These are phyloP conservation scores for Nemania serpens DNA, from an alignment of 2,329 filamentous ascomycete species.

Conservation along the genomic window DNA sequence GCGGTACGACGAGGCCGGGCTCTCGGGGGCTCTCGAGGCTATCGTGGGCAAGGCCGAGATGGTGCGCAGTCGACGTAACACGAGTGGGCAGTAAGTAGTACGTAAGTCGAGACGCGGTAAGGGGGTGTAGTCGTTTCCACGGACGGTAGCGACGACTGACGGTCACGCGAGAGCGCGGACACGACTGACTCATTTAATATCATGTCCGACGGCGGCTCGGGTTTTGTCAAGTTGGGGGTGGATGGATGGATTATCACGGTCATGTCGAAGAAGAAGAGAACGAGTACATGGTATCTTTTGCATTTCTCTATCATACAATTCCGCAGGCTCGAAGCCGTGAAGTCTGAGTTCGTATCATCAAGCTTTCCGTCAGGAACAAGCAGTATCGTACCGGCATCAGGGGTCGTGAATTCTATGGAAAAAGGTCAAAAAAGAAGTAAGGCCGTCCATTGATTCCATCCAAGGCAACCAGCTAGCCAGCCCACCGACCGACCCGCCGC, in stretches of 20 bases:
- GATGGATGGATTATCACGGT: no score
- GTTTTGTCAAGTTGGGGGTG: no score
- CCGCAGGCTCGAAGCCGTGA: constrained; percentile 20
- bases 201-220: no score
- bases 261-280: not conserved
- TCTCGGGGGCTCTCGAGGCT: constrained; percentile 76
- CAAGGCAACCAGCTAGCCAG: constrained; percentile 21
- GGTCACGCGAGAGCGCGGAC: not conserved
- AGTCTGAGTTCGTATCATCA: constrained; percentile 18
- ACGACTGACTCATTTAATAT: no score
- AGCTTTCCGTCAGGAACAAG: constrained; percentile 20
- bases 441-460: constrained; percentile 16
- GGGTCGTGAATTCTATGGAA: constrained; percentile 21
- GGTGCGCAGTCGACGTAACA: constrained; percentile 52
- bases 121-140: no score
- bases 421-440: constrained; percentile 11
- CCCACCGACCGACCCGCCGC: constrained; percentile 10
- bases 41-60: constrained; percentile 66
- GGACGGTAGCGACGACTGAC: no score
- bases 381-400: constrained; percentile 20
- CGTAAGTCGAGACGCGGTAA: no score
- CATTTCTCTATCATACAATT: constrained; percentile 38
- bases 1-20: constrained; percentile 75
- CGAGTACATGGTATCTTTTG: constrained; percentile 28
- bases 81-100: constrained; percentile 37